Conservation (phyloP, 805 yeast species). For the Metschnikowia cubensis region DNA sequence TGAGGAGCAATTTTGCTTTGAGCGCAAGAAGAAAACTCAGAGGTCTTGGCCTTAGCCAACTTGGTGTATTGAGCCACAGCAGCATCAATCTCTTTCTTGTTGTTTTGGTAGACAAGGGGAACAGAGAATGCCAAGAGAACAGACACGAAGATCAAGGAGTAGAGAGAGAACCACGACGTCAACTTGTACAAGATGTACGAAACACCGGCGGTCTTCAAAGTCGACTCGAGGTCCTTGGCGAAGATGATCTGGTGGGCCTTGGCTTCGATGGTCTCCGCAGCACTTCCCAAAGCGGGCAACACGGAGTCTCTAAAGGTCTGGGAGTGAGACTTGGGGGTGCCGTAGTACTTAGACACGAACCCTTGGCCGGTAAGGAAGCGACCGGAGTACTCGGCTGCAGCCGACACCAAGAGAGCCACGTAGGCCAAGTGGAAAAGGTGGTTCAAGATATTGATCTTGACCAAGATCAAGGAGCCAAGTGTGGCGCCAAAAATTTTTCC, state of each 20-base stretch:
- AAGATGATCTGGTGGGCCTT: conserved; percentile 54
- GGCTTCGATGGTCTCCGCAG: conserved; percentile 50
- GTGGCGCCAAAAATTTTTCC: conserved; percentile 72
- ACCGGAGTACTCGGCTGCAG: conserved; percentile 73
- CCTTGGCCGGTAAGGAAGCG: conserved; percentile 75
- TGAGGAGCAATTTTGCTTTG: conserved; percentile 52
- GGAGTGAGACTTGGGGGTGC: conserved; percentile 43
- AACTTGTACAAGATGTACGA: conserved; percentile 65
- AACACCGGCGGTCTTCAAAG: conserved; percentile 67
- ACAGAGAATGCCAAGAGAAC: conserved; percentile 64
- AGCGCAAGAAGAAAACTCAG: conserved; percentile 37
- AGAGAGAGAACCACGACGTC: conserved; percentile 72
- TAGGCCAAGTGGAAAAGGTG: conserved; percentile 58
- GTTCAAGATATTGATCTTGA: conserved; percentile 63
- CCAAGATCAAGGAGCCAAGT: conserved; percentile 48
- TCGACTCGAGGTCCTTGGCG: conserved; percentile 66
- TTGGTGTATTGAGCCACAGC: conserved; percentile 44
- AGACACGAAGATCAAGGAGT: conserved; percentile 55
- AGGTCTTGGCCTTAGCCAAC: conserved; percentile 48
- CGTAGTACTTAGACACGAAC: conserved; percentile 70
- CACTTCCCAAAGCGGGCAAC: conserved; percentile 42
- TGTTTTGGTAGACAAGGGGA: conserved; percentile 69
- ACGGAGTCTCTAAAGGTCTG: conserved; percentile 31
- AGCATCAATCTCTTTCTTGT: conserved; percentile 75
- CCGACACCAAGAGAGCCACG: conserved; percentile 57